phyloP scores from a whole-genome alignment of 768 basidiomycete species.

The Cantharellus cinnabarinus region DNA sequence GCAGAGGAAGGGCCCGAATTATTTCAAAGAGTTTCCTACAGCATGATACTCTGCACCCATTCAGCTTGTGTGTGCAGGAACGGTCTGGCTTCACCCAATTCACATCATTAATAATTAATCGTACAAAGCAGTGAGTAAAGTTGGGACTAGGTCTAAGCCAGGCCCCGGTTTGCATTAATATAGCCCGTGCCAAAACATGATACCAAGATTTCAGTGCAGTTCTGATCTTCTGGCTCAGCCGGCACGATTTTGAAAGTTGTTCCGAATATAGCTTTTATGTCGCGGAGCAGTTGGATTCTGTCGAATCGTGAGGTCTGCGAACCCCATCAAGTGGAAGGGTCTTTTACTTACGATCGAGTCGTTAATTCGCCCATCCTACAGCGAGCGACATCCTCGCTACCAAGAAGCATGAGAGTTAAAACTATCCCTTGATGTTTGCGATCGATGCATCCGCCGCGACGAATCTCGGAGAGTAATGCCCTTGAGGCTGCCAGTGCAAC shows the following conservation, averaged over 20 bases:
- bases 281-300: constrained; percentile 83
- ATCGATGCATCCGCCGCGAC: constrained; percentile 76
- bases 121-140: background rate
- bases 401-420: constrained; percentile 81
- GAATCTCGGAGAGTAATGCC: constrained; percentile 57
- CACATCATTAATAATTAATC: no score
- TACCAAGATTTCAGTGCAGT: constrained; percentile 42
- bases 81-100: no score
- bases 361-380: constrained; percentile 75
- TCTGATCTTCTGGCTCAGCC: constrained; percentile 29
- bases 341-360: constrained; percentile 44
- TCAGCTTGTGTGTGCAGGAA: no score
- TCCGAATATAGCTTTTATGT: constrained; percentile 64
- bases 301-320: constrained; percentile 7
- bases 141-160: constrained; percentile 25
- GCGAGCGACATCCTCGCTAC: constrained; percentile 88
- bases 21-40: background rate
- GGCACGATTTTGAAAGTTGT: constrained; percentile 80
- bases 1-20: background rate
- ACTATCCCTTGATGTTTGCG: constrained; percentile 73
- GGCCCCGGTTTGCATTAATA: constrained; percentile 63
- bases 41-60: background rate
- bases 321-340: background rate
- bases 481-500: constrained; percentile 68
- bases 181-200: constrained; percentile 89